Percentiles rank a stretch among this genome's conserved stretches.
Evolutionary conservation across 345 rosid species (phyloP).

Genomic region (Heritiera littoralis): DNA sequence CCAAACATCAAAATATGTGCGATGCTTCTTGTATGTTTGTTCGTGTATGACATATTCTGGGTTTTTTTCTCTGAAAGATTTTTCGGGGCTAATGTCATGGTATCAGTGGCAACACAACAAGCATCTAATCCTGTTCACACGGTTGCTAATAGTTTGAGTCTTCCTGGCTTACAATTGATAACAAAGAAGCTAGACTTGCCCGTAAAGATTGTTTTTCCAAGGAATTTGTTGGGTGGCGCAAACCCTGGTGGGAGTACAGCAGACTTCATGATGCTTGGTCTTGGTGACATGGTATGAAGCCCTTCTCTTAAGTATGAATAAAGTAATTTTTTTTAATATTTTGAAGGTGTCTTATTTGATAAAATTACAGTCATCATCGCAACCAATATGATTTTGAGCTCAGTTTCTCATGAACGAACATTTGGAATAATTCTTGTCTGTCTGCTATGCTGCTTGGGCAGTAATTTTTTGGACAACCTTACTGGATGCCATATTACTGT

Average conservation of each 20-base stretch:
- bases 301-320: constrained; percentile 15
- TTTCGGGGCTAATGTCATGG: constrained; percentile 99
- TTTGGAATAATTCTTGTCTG: neutral
- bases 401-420: neutral
- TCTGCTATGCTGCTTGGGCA: neutral
- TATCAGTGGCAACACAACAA: constrained; percentile 95
- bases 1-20: constrained; percentile 95
- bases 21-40: constrained; percentile 79
- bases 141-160: constrained; percentile 87
- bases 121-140: constrained; percentile 97
- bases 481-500: neutral
- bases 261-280: constrained; percentile 98
- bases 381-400: neutral
- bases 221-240: constrained; percentile 76
- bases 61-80: constrained; percentile 97
- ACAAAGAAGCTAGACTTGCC: constrained; percentile 96
- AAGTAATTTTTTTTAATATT: constrained; percentile 13
- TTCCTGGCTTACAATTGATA: constrained; percentile 89
- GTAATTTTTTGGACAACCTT: neutral
- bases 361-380: neutral
- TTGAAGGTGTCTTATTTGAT: neutral
- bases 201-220: constrained; percentile 84
- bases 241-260: constrained; percentile 59
- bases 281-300: constrained; percentile 91
- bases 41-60: constrained; percentile 97